Percentiles rank a stretch among this genome's conserved stretches.
Conservation (phyloP, 73 alveolate genomes). For the Tetrahymena thermophila region DNA sequence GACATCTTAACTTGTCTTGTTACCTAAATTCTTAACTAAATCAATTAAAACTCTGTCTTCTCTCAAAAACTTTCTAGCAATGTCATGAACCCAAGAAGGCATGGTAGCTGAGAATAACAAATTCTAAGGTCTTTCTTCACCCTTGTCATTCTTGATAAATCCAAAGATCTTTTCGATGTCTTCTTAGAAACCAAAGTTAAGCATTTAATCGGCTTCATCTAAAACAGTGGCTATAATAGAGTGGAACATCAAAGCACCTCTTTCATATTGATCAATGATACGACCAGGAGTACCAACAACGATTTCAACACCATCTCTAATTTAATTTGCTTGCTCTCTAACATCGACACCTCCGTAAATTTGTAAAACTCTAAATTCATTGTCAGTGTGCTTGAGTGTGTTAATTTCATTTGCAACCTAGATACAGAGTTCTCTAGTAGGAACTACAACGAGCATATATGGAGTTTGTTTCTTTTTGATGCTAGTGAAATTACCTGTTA, state of each 20-base stretch:
- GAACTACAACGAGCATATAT: conserved; percentile 47
- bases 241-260: conserved; percentile 58
- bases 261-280: conserved; percentile 87
- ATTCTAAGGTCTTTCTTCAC: conserved; percentile 73
- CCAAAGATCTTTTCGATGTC: conserved; percentile 89
- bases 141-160: conserved; percentile 46
- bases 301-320: conserved; percentile 88
- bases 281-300: conserved; percentile 99
- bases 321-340: conserved; percentile 7
- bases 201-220: conserved; percentile 99
- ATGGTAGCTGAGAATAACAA: conserved; percentile 96
- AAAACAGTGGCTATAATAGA: conserved; percentile 10
- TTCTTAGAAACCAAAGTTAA: conserved; percentile 98
- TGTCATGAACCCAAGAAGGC: conserved; percentile 93
- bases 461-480: not conserved
- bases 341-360: conserved; percentile 72
- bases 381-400: conserved; percentile 51
- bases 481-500: not conserved
- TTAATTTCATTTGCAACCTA: conserved; percentile 66
- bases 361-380: conserved; percentile 46
- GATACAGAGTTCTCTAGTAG: conserved; percentile 73
- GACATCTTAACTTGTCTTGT: conserved; percentile 86
- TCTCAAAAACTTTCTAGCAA: conserved; percentile 49
- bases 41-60: conserved; percentile 62
- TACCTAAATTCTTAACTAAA: conserved; percentile 68